A percentile compares a stretch with the other conserved stretches of the same genome.
These are phyloP conservation scores for Boletus pseudopeckii DNA, from an alignment of 768 basidiomycete genomes.

Conservation along the genomic window DNA sequence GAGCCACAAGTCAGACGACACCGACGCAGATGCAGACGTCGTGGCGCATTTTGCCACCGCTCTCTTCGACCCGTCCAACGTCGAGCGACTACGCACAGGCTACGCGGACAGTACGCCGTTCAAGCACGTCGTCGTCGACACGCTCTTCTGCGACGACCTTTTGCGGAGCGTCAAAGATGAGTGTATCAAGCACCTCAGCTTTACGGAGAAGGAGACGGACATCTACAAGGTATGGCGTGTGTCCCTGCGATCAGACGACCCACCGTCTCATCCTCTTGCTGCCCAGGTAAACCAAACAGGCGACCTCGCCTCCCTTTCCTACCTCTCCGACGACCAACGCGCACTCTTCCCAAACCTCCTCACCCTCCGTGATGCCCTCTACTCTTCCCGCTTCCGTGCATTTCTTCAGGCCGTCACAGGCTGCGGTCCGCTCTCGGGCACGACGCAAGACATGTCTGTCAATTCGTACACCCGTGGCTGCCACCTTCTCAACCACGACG, in stretches of 20 bases:
- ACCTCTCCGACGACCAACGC: slow-evolving; percentile 74
- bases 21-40: slow-evolving; percentile 9
- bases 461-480: slow-evolving; percentile 89
- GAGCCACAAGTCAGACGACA: slow-evolving; percentile 28
- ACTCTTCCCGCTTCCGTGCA: slow-evolving; percentile 75
- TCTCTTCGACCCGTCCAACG: slow-evolving; percentile 55
- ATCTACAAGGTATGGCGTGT: slow-evolving; percentile 83
- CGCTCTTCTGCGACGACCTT: slow-evolving; percentile 81
- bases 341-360: slow-evolving; percentile 78
- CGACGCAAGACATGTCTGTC: slow-evolving; percentile 93
- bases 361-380: slow-evolving; percentile 84
- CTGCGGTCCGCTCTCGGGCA: slow-evolving; percentile 87
- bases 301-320: slow-evolving; percentile 90
- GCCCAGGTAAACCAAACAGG: slow-evolving; percentile 92
- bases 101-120: slow-evolving; percentile 69
- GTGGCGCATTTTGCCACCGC: slow-evolving; percentile 31
- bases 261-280: background rate
- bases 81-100: slow-evolving; percentile 49
- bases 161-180: slow-evolving; percentile 81
- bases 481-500: slow-evolving; percentile 97
- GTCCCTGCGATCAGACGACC: background rate
- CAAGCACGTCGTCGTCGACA: slow-evolving; percentile 77
- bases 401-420: slow-evolving; percentile 87
- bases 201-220: slow-evolving; percentile 94
- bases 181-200: slow-evolving; percentile 72